Evolutionary conservation across 2,329 filamentous ascomycete species (phyloP), one percentile per base, ranked within the genome.

Genomic region (Sclerotinia nivalis): DNA sequence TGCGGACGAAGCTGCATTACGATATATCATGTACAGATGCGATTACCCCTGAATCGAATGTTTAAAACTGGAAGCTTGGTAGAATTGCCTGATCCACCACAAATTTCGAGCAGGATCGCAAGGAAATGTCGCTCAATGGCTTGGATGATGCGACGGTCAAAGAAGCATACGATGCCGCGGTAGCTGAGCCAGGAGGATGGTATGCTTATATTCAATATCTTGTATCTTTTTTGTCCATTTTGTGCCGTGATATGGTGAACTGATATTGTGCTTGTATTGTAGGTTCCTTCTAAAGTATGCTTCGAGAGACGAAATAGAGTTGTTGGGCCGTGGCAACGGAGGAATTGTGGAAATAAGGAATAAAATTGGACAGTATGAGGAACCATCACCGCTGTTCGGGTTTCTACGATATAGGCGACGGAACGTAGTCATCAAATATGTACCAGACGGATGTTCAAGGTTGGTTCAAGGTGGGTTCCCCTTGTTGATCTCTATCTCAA

Each of bases 281-380:
- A 98, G 96, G 96, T 96, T 99, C 78, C 88, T 98, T 73, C 88
- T 99, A 76, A 94, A 95, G 80, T 99, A 99, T 82, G 86, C 88
- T 73, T 91, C 91, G 72, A 90, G 96, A 80, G 96, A 99, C 83
- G 92, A 95, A 75, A 86, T 99, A 72, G 89, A 92, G 74, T 82
- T 99, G 69, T 84, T 96, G 70, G 88, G 85, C 71, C 88, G 87
- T 74, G 96, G 96, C 64, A 91, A 85, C 74, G 92, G 92, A 74
- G 95, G 96, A 73, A 90, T 97, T 71, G 86, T 89, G 71, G 96
- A 98, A 79, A 89, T 96, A 73, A 91, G 93, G 77, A 89, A 89
- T 77, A 87, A 89, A 69, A 90, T 98, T 74, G 87, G 90, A 71
- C 84, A 87, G 72, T 97, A 96, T 79, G 88, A 92, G 69, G 94